Evolutionary conservation across 2,329 filamentous ascomycete species (phyloP), one percentile per base, ranked within the genome.

Genomic region (Daldinia sp.): DNA sequence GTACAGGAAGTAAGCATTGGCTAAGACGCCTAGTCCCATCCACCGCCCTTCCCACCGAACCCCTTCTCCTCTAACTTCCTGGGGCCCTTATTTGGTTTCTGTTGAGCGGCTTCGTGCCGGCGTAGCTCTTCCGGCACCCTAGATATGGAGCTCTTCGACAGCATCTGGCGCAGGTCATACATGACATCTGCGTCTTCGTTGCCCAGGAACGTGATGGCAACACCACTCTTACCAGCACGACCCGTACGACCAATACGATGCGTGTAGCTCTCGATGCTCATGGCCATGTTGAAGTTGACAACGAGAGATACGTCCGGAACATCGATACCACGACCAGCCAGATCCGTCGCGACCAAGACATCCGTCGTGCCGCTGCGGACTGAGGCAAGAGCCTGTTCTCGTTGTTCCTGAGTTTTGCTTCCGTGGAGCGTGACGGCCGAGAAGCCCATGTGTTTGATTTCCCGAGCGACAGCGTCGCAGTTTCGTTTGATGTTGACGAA

Each of bases 401-500:
- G 90, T 85, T 99, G 95, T 63, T 98, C 95, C 79, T 99, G 95
- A 0, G 94, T 97, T 79, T 99, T 99, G 81, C 89, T 92, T 66
- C 95, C 94, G 80, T 99, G 95, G 29, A 99, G 81, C 0, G 94
- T 97, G 72, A 96, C 94, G 6, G 90, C 87, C 17, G 88, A 91
- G 83, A 93, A 95, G 71, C 95, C 95, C 88, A 95, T 95, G 53
- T 91, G 86, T 75, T 96, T 95, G 82, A 99, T 95, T 74, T 98
- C 94, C 64, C 92, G 87, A 2, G 94, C 94, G 48, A 99, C 90
- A 61, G 93, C 92, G 76, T 99, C 95, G 81, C 94, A 98, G 81
- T 98, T 98, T 71, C 94, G 91, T 81, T 98, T 98, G 87, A 98
- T 97, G 79, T 99, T 99, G 86, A 99, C 95, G 77, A 99, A 99